Evolutionary conservation across 2,329 filamentous ascomycete genomes (phyloP), one percentile per base, ranked within the genome.

Genomic region (Colletotrichum magnum): DNA sequence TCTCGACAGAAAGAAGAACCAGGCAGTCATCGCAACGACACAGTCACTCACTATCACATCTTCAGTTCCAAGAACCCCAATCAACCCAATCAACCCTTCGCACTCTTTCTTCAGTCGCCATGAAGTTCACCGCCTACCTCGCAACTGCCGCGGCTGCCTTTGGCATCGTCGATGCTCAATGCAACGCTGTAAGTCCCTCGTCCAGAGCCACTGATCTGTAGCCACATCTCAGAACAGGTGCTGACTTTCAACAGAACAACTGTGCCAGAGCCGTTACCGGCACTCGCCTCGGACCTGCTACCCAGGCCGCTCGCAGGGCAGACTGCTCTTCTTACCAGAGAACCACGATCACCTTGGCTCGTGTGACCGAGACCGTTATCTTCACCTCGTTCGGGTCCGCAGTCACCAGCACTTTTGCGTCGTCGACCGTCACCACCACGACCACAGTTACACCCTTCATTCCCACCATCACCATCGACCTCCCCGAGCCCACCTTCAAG

Each of bases 321-420:
- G 61, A 64, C 52, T 64, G 61, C 43, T 64, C 61, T 1, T 64
- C 61, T 6, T 64, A 39, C 45, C 53, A 57, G 43, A 64, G 52
- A 50, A 64, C 61, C 18, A 64, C 61, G 12, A 18, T 58, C 32
- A 64, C 52, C 21, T 7, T 6, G 1, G 52, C 39, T 15, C 7
- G 6, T 52, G 39, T 16, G 6, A 28, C 47, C 82, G 0, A 77
- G 69, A 0, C 75, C 74, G 0, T 62, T 24, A 47, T 21, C 26
- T 6, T 52, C 24, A 47, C n/a, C 36, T 61, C 58, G n/a, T 10
- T 12, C 9, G 50, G 50, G 9, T 45, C 58, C 18, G 47, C 58
- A 18, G 16, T 45, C 36, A 61, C 58, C 2, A 21, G 47, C 16
- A 61, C 58, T 15, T 24, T 52, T 48, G 58, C 58, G 4, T 32